Evolutionary conservation across 2,329 filamentous ascomycete genomes (phyloP).

Genomic region (Myriangium duriaei): DNA sequence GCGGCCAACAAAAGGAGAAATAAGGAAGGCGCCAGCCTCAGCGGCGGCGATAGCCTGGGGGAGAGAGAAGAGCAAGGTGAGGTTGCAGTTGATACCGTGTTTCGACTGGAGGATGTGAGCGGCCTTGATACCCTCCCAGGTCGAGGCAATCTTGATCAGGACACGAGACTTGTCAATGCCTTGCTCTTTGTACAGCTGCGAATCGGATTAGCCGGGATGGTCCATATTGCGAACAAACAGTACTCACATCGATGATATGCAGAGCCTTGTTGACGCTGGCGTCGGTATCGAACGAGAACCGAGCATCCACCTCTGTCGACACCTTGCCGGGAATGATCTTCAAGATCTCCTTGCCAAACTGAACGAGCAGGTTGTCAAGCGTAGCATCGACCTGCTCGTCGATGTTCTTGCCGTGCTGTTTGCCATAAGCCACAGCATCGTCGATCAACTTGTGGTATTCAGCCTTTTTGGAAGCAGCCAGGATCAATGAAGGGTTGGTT

Average conservation of each 20-base stretch:
- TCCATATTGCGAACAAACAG: neutral
- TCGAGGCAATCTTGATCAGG: conserved; percentile 97
- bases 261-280: conserved; percentile 89
- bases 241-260: conserved; percentile 80
- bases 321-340: conserved; percentile 96
- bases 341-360: conserved; percentile 97
- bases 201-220: conserved; percentile 16
- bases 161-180: conserved; percentile 89
- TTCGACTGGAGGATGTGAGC: conserved; percentile 92
- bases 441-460: conserved; percentile 93
- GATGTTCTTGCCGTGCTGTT: conserved; percentile 53
- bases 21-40: conserved; percentile 91
- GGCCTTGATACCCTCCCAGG: conserved; percentile 99
- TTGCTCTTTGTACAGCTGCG: conserved; percentile 80
- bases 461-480: conserved; percentile 94
- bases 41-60: conserved; percentile 91
- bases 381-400: conserved; percentile 80
- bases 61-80: conserved; percentile 96
- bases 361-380: conserved; percentile 86
- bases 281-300: conserved; percentile 90
- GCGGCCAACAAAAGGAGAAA: conserved; percentile 97
- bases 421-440: conserved; percentile 71
- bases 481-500: conserved; percentile 97
- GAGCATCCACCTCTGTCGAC: conserved; percentile 94
- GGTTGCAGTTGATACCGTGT: conserved; percentile 95